Base-by-base conservation (phyloP, 257 asterid species). In the Salvia splendens region DNA sequence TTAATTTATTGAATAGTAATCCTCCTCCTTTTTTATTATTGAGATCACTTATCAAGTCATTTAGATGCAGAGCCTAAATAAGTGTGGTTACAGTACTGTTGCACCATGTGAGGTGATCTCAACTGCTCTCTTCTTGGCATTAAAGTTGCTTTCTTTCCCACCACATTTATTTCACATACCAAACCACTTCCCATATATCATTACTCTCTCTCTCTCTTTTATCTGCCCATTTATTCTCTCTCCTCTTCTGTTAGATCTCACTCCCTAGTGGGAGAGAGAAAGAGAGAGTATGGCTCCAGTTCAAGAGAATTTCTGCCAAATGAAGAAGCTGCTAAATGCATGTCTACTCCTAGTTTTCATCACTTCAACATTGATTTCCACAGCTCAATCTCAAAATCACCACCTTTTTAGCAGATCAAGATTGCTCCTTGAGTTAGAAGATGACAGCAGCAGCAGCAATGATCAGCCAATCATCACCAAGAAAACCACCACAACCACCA, bases 221-320 rank as follows among this genome's bases (percentile, higher is more conserved):
- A 12, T 62, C 55, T 12, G 41, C 42, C 54, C 45, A 16, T 17
- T 17, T 17, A 17, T 41, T 35, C 11, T 30, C 3, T 45, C 57
- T 32, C 8, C 43, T 24, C 30, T 5, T 47, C 57, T 8, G 12
- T 64, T 8, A 47, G 57, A 62, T 43, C 54, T 24, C 20, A 49
- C 24, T 42, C 20, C 52, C 6, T 20, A 49, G 50, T 11, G 41
- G 40, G 52, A 20, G 71, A 20, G 61, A 55, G 9, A 4, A 24
- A 40, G 12, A 46, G 5, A 24, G 30, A 40, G 8, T 41, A 83
- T 87, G 93, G 86, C 86, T 78, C 83, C 77, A 84, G 80, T 76
- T 20, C 60, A 73, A 67, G 63, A 32, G 38, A 20, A 74, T 33
- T 61, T 51, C 20, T 52, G 48, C 75, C 73, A 61, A 49, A 64